These are phyloP conservation scores for Beverwykella pulmonaria DNA, from an alignment of 495 filamentous ascomycete species.

Conservation along the genomic window DNA sequence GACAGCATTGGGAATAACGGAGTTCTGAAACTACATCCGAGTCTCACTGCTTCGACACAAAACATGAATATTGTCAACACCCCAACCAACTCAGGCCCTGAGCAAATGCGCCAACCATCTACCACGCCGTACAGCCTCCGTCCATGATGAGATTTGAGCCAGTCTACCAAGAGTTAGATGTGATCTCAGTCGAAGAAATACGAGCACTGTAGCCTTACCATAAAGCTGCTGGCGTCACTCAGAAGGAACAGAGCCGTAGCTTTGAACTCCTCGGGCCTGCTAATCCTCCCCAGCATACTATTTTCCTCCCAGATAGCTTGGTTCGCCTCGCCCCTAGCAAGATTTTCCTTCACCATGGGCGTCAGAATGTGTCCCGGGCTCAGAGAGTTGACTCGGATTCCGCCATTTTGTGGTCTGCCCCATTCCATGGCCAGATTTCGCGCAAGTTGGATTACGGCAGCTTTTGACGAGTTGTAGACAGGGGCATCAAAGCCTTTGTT, in stretches of 20 bases:
- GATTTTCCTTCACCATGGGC: conserved; percentile 70
- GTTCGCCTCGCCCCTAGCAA: conserved; percentile 63
- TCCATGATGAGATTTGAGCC: conserved; percentile 57
- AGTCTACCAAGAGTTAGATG: conserved; percentile 47
- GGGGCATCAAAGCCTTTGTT: conserved; percentile 69
- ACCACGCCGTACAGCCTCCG: conserved; percentile 25
- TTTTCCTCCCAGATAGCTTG: conserved; percentile 64
- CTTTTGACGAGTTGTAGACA: conserved; percentile 72
- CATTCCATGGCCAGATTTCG: conserved; percentile 73
- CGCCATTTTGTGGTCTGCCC: conserved; percentile 56
- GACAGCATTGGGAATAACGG: too few species aligned
- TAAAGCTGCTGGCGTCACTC: conserved; percentile 69
- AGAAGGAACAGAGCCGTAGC: conserved; percentile 64
- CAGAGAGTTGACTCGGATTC: conserved; percentile 68
- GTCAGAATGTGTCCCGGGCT: conserved; percentile 74
- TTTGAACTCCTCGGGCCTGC: conserved; percentile 66
- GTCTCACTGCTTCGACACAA: too few species aligned
- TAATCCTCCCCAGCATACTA: conserved; percentile 70
- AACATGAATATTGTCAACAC: too few species aligned
- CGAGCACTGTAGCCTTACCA: conserved; percentile 61
- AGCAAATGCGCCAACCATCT: too few species aligned
- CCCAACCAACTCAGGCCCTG: too few species aligned
- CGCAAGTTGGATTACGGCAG: conserved; percentile 66
- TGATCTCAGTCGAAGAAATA: conserved; percentile 52
- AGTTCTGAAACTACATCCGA: too few species aligned